A percentile compares a stretch with the other conserved stretches of the same genome.
These are phyloP conservation scores for Colletotrichum viniferum DNA, from an alignment of 2,329 filamentous ascomycete species.

Conservation along the genomic window DNA sequence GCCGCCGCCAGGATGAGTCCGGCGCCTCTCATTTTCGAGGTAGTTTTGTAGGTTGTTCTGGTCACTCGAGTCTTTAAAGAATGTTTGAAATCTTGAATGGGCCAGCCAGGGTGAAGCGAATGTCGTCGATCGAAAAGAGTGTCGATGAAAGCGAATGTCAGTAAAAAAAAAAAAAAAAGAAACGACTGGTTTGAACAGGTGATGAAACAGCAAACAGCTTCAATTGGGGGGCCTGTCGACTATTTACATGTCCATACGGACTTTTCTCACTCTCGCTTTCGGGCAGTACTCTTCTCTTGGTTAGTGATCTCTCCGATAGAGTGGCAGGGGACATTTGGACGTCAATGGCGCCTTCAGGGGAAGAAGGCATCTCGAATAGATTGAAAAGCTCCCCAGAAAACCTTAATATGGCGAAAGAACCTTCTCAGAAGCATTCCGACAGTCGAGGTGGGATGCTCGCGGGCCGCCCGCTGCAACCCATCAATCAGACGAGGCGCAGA, in stretches of 20 bases:
- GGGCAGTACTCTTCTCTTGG: background rate
- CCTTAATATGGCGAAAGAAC: background rate
- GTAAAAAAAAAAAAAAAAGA: background rate
- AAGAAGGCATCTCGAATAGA: background rate
- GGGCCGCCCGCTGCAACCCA: background rate
- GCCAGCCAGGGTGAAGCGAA: background rate
- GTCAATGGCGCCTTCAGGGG: background rate
- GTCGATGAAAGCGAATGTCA: background rate
- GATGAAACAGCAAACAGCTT: background rate
- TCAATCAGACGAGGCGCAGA: background rate
- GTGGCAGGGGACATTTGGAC: background rate
- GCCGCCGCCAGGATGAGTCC: slow-evolving; percentile 22
- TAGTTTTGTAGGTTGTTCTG: background rate
- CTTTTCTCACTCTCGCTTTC: background rate
- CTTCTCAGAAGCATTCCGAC: background rate
- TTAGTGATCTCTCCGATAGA: background rate
- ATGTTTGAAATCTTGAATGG: background rate
- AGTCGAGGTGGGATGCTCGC: background rate
- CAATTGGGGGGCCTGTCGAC: background rate
- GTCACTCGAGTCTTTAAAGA: background rate
- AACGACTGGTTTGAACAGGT: background rate
- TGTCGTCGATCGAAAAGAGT: background rate
- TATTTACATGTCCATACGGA: background rate
- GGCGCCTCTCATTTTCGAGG: slow-evolving; percentile 4
- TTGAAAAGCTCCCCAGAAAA: background rate